These are phyloP conservation scores for Aspergillus ibericus DNA, from an alignment of 2,329 filamentous ascomycete species.

Conservation along the genomic window DNA sequence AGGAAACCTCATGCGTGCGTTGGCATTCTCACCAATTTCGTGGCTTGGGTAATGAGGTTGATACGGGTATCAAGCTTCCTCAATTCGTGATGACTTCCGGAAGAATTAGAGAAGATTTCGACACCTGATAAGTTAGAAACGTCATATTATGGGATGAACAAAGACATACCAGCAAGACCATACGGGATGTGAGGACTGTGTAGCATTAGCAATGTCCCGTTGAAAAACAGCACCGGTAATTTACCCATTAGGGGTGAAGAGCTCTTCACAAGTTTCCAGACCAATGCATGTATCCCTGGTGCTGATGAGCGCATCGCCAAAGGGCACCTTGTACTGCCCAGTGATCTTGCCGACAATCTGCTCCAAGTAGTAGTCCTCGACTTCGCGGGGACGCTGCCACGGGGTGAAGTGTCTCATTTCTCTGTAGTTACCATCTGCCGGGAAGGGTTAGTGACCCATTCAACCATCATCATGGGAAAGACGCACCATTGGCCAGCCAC, in stretches of 20 bases:
- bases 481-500: constrained; percentile 61
- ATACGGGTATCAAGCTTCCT: constrained; percentile 66
- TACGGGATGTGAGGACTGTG: constrained; percentile 57
- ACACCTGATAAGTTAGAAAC: constrained; percentile 49
- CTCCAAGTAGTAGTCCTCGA: constrained; percentile 67
- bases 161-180: constrained; percentile 51
- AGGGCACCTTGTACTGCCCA: constrained; percentile 58
- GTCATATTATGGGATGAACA: constrained; percentile 46
- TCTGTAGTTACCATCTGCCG: constrained; percentile 60
- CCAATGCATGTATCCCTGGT: constrained; percentile 64
- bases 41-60: constrained; percentile 66
- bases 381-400: constrained; percentile 56
- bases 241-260: constrained; percentile 58
- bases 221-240: background rate
- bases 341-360: constrained; percentile 58
- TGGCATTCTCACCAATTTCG: constrained; percentile 36
- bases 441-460: background rate
- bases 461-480: background rate
- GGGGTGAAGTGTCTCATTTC: constrained; percentile 65
- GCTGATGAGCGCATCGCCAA: constrained; percentile 68
- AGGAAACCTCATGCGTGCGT: background rate
- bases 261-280: constrained; percentile 67
- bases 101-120: constrained; percentile 71
- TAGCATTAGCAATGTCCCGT: constrained; percentile 16
- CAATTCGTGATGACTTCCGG: constrained; percentile 67